Base-by-base conservation (phyloP, 2,329 filamentous ascomycete genomes). In the Sarocladium strictum region DNA sequence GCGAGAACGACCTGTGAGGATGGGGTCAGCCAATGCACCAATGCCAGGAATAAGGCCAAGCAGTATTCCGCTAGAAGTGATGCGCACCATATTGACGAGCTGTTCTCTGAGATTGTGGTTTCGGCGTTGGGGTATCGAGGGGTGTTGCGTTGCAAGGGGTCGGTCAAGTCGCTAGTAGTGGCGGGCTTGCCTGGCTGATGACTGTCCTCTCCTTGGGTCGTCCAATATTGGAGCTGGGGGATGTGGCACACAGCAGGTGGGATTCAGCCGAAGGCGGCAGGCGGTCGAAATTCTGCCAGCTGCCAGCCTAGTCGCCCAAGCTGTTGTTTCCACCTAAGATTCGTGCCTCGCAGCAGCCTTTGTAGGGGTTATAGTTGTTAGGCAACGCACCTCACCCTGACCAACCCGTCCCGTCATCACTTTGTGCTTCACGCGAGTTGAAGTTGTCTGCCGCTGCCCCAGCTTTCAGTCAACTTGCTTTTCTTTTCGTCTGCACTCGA, bases 1-100 rank as follows among this genome's bases (percentile, higher is more conserved):
- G 93, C 94, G 72, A 99, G 90, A 72, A 99, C 90, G 72, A 99
- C 94, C 94, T 97, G 63, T 37, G 59, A 56, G 3, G 11, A 59
- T n/a, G 43, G 53, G 45, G 60, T 63, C 53, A 70, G 63, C 55
- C 14, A 24, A 27, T 58, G 26, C 47, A 33, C 26, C 35, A 47
- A 47, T 47, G 43, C 43, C 23, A 9, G 3, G 12, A 3, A 47
- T 19, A 3, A 35, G 19, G 4, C 11, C 10, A 11, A 23, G 27
- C 5, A 19, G 7, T 14, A 17, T 19, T 17, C 26, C 35, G 26
- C 29, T 7, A 53, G 54, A 55, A 53, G 23, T 10, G 21, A 54
- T 61, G 58, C 65, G 60, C 65, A 74, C 72, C 71, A 74, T 76
- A 57, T 69, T 73, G 67, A 57, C 56, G 32, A 57, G 54, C 57